Evolutionary conservation across 2,329 filamentous ascomycete species (phyloP).

Genomic region (Fusarium multiceps): DNA sequence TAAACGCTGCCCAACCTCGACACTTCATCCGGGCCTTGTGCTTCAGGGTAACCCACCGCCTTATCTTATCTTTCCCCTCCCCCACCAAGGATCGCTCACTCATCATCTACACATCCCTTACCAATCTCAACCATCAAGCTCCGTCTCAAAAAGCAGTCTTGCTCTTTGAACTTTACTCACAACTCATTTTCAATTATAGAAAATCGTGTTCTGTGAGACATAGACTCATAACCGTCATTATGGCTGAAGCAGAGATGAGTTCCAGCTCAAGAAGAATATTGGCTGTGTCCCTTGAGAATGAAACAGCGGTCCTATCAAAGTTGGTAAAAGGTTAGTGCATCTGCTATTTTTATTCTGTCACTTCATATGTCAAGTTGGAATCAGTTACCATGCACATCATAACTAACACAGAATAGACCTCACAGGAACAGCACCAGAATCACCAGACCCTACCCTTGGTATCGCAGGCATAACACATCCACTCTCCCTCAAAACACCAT

Average conservation of each 20-base stretch:
- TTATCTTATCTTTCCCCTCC: conserved; percentile 37
- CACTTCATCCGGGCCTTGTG: too few species aligned
- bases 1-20: too few species aligned
- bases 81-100: conserved; percentile 27
- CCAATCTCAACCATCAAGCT: conserved; percentile 26
- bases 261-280: conserved; percentile 62
- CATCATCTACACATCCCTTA: conserved; percentile 36
- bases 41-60: conserved; percentile 3
- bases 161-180: background rate
- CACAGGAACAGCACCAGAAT: conserved; percentile 57
- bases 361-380: background rate
- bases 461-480: conserved; percentile 71
- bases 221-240: background rate
- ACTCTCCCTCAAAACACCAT: conserved; percentile 66
- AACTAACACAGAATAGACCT: conserved; percentile 56
- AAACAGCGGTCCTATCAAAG: conserved; percentile 58
- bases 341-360: background rate
- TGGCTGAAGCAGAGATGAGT: conserved; percentile 37
- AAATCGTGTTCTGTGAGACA: rapidly evolving
- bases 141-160: background rate
- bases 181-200: too few species aligned
- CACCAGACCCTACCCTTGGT: conserved; percentile 52
- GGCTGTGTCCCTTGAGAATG: conserved; percentile 63
- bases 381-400: background rate
- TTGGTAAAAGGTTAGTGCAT: conserved; percentile 63